These are phyloP conservation scores for Paradendryphiella salina DNA, from an alignment of 2,329 filamentous ascomycete genomes.

Conservation along the genomic window DNA sequence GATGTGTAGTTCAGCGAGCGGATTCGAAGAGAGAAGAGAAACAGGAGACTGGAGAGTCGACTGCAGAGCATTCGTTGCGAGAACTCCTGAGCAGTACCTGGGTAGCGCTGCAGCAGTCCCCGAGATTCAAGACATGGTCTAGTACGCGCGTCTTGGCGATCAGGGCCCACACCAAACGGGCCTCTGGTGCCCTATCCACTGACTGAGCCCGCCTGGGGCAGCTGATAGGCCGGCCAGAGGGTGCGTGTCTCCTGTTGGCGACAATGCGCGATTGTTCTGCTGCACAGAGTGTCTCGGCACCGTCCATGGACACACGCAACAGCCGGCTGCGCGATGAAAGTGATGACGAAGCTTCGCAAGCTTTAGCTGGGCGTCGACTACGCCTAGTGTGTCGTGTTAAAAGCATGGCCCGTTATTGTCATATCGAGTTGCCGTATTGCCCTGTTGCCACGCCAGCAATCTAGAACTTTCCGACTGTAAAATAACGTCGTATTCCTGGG, in stretches of 20 bases:
- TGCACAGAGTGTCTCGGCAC: slow-evolving; percentile 18
- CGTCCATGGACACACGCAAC: slow-evolving; percentile 7
- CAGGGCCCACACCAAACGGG: slow-evolving; percentile 9
- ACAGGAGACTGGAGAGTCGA: slow-evolving; percentile 6
- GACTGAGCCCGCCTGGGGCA: slow-evolving; percentile 4
- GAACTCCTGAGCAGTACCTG: slow-evolving; percentile 16
- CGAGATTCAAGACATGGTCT: slow-evolving; percentile 12
- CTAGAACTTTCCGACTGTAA: not conserved
- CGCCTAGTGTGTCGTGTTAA: slow-evolving; percentile 6
- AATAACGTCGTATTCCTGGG: slow-evolving; percentile 15
- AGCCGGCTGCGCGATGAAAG: slow-evolving; percentile 1
- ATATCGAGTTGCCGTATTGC: slow-evolving; percentile 3
- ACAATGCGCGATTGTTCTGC: slow-evolving; percentile 8
- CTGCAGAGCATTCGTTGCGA: slow-evolving; percentile 15
- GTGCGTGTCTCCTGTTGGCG: slow-evolving; percentile 4
- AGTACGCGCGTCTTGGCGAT: slow-evolving; percentile 17
- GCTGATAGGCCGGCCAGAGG: slow-evolving; percentile 16
- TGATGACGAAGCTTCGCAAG: slow-evolving; percentile 19
- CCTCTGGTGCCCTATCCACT: slow-evolving; percentile 1
- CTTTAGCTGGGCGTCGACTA: slow-evolving; percentile 12
- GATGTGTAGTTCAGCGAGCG: slow-evolving; percentile 17
- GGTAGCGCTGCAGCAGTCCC: slow-evolving; percentile 5
- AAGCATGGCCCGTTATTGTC: slow-evolving; percentile 8
- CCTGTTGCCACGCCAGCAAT: slow-evolving; percentile 26
- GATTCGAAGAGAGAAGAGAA: slow-evolving; percentile 9